These are phyloP conservation scores for Carex scoparia DNA, from an alignment of 176 grass and related monocot genomes.

Conservation along the genomic window DNA sequence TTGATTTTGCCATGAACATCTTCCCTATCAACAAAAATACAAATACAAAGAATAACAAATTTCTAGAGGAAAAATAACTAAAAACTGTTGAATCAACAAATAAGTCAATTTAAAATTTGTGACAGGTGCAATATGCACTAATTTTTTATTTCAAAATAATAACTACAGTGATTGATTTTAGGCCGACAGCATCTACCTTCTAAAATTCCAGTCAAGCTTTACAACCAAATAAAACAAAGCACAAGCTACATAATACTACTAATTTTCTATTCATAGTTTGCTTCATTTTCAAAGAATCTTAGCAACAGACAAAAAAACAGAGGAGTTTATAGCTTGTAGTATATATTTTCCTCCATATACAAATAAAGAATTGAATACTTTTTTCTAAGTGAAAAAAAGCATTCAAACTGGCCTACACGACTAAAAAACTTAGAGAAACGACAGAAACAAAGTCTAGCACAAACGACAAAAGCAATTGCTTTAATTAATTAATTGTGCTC, in stretches of 20 bases:
- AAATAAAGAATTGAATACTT: background rate
- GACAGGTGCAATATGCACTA: background rate
- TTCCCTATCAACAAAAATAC: too few species aligned
- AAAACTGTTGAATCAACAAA: background rate
- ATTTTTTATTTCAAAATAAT: background rate
- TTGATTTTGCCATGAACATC: too few species aligned
- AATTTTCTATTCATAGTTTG: background rate
- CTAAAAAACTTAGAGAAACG: conserved; percentile 16
- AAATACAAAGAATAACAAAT: background rate
- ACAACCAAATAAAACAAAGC: background rate
- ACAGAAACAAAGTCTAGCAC: conserved; percentile 13
- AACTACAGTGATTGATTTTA: background rate
- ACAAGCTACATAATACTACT: background rate
- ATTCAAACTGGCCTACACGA: background rate
- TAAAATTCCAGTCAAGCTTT: background rate
- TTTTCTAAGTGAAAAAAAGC: background rate
- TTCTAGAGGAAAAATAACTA: background rate
- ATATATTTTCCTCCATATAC: background rate
- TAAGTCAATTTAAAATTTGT: background rate
- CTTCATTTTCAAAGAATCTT: background rate
- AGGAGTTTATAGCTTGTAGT: conserved; percentile 5
- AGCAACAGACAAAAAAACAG: background rate
- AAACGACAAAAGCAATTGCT: conserved; percentile 24
- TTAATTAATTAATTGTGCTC: conserved; percentile 4
- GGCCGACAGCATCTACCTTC: background rate